Conservation (phyloP, 1,139 yeast genomes). For the Diutina scorzettiae region DNA sequence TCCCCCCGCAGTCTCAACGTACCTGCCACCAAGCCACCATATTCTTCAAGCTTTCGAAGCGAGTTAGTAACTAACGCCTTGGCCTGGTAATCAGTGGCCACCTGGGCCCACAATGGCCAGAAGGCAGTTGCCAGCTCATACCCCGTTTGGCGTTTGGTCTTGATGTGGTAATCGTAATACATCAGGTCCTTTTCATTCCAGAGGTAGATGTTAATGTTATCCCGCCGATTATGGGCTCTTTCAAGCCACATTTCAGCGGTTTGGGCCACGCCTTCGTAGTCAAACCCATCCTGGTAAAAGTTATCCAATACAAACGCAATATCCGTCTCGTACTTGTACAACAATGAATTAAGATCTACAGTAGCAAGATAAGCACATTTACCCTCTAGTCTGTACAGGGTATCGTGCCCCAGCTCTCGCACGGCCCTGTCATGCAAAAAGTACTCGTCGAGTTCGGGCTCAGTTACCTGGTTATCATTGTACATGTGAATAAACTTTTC, state of each 20-base stretch:
- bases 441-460: conserved; percentile 77
- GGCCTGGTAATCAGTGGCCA: conserved; percentile 69
- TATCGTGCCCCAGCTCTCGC: conserved; percentile 95
- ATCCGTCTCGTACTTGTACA: conserved; percentile 85
- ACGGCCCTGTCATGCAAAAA: conserved; percentile 91
- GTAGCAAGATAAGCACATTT: conserved; percentile 85
- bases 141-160: conserved; percentile 38
- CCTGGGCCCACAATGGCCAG: conserved; percentile 88
- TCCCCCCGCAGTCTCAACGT: conserved; percentile 68
- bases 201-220: conserved; percentile 50
- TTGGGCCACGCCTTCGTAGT: conserved; percentile 28
- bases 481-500: conserved; percentile 64
- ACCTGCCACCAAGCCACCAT: conserved; percentile 87
- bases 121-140: conserved; percentile 86
- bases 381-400: conserved; percentile 83
- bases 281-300: conserved; percentile 41
- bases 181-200: conserved; percentile 80
- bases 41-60: conserved; percentile 64
- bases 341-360: conserved; percentile 73
- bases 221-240: conserved; percentile 43
- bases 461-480: conserved; percentile 52
- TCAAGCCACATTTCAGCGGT: conserved; percentile 47
- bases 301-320: conserved; percentile 55
- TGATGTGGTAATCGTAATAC: conserved; percentile 77
- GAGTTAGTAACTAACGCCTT: conserved; percentile 43